phyloP scores from a whole-genome alignment of 495 filamentous ascomycete genomes.

The Collariella sp. region DNA sequence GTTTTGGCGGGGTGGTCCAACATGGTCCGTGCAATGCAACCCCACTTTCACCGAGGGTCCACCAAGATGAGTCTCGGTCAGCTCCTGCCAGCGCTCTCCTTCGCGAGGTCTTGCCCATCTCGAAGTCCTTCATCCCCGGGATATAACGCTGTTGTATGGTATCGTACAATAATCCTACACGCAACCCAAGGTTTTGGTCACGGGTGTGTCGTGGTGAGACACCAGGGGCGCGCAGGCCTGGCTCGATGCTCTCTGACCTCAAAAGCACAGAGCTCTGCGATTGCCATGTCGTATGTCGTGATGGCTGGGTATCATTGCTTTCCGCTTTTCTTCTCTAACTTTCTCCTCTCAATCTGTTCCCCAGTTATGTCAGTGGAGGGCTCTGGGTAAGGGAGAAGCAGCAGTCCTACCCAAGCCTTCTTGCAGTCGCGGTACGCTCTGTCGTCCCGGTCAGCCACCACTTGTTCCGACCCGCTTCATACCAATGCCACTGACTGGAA shows the following conservation, averaged over 20 bases:
- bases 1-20: not conserved
- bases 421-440: constrained; percentile 94
- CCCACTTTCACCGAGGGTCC: constrained; percentile 1
- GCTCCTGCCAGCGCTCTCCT: not conserved
- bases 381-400: not conserved
- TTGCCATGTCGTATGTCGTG: not conserved
- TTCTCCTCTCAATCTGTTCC: constrained; percentile 43
- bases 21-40: not conserved
- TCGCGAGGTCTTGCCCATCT: no score
- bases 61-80: not conserved
- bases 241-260: no score
- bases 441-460: constrained; percentile 15
- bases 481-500: constrained; percentile 61
- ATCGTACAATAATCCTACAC: no score
- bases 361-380: not conserved
- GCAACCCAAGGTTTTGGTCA: no score
- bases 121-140: no score
- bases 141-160: no score
- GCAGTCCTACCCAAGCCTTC: constrained; percentile 72
- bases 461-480: not conserved
- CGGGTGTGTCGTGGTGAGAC: no score
- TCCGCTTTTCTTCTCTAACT: constrained; percentile 35
- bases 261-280: no score
- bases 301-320: not conserved
- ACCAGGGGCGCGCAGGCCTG: no score